Base-by-base conservation (phyloP, 257 asterid genomes). In the Solanum sparsipilum region DNA sequence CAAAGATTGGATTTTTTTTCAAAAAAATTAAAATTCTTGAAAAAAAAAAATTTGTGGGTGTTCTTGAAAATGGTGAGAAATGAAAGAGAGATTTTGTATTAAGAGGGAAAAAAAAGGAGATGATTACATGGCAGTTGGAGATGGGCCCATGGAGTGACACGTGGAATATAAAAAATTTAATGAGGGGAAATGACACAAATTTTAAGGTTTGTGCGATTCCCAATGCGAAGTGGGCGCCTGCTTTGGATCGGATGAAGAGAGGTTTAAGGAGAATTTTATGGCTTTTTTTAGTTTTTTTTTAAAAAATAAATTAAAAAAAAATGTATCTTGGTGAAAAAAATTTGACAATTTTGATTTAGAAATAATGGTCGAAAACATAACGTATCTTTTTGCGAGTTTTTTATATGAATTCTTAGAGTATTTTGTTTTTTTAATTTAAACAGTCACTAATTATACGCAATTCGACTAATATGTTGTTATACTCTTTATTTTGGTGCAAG, bases 151-250 rank as follows among this genome's bases (percentile, higher is more conserved):
- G 2, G 7, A 20, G 11, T 31, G 86, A 48, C 71, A 82, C 86
- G 86, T 82, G 86, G 86, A 48, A 82, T 82, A 35, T 9, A 29
- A 44, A 41, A 27, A 8, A 2, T 71, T n/a, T 5, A 5, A 27
- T n/a, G 36, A 44, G 15, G 31, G 25, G 39, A 68, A 68, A 34
- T 71, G 38, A 38, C 85, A 18, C 91, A 3, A n/a, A 32, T 27
- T 85, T 58, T 81, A 41, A 90, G 84, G 87, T 85, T 74, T 90
- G 90, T 82, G 85, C 89, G 87, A 6, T 88, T 90, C 90, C 90
- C 90, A 52, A 87, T 88, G 91, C 89, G 89, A 70, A 46, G 85
- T 38, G 2, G 85, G 70, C 86, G 86, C 86, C 68, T 48, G 39
- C 85, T 44, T 79, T 79, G 27, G 67, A 44, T 44, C 27, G 67